A percentile compares a stretch with the other conserved stretches of the same genome.
phyloP scores from a whole-genome alignment of 345 rosid species.

The Lepidium sativum region DNA sequence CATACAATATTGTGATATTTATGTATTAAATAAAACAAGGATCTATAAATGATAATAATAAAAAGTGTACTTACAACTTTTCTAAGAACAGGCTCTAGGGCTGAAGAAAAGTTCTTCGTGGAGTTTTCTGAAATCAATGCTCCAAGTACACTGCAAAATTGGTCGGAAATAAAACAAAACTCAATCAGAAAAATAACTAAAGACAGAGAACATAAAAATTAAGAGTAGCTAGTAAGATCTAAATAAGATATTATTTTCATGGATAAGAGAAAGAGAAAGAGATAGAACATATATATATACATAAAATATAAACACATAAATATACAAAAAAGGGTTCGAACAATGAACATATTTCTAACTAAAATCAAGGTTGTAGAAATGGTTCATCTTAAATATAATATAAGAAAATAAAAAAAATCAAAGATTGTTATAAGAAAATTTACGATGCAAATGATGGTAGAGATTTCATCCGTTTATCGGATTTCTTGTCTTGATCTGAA shows the following conservation, averaged over 20 bases:
- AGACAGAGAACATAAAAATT: neutral
- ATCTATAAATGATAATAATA: neutral
- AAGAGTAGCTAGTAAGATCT: neutral
- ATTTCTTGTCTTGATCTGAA: conserved; percentile 33
- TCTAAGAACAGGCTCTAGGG: conserved; percentile 74
- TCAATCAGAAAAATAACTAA: neutral
- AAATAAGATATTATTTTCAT: neutral
- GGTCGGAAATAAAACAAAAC: neutral
- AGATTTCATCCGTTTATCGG: conserved; percentile 45
- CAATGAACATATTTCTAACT: neutral
- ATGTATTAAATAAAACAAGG: neutral
- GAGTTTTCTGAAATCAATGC: conserved; percentile 45
- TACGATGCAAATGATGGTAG: conserved; percentile 72
- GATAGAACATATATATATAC: neutral
- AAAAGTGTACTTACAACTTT: conserved; percentile 51
- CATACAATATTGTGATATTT: neutral
- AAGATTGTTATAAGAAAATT: neutral
- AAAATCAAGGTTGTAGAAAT: neutral
- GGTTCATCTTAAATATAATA: neutral
- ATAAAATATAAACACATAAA: conserved; percentile 3
- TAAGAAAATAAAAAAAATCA: neutral
- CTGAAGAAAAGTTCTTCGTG: conserved; percentile 33
- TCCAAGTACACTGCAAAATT: conserved; percentile 43
- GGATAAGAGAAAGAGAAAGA: neutral
- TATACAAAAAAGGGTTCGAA: neutral